Evolutionary conservation across 495 filamentous ascomycete genomes (phyloP).

Genomic region (Neurospora cerealis): DNA sequence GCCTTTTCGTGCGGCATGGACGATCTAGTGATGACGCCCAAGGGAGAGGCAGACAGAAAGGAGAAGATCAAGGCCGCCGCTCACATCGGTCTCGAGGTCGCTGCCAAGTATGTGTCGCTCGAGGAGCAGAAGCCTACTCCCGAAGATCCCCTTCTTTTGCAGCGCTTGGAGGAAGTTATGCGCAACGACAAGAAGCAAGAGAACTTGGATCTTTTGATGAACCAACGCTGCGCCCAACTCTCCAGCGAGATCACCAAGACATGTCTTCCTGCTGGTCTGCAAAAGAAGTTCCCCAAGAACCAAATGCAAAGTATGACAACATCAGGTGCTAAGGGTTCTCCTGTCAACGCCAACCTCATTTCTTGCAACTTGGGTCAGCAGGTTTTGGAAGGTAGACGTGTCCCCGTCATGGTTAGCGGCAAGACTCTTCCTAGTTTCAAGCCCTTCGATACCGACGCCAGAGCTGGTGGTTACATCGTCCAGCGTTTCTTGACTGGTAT

Average conservation of each 20-base stretch:
- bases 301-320: slow-evolving; percentile 99
- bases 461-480: slow-evolving; percentile 89
- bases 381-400: slow-evolving; percentile 86
- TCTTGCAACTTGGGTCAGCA: slow-evolving; percentile 97
- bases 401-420: slow-evolving; percentile 95
- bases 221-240: slow-evolving; percentile 55
- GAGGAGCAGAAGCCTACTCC: slow-evolving; percentile 47
- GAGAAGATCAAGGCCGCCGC: slow-evolving; percentile 59
- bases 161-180: slow-evolving; percentile 78
- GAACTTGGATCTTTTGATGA: slow-evolving; percentile 77
- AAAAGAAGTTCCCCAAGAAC: slow-evolving; percentile 89
- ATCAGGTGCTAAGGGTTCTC: slow-evolving; percentile 87
- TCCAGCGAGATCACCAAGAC: slow-evolving; percentile 68
- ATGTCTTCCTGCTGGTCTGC: slow-evolving; percentile 73
- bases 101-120: slow-evolving; percentile 86
- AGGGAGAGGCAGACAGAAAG: slow-evolving; percentile 64
- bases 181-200: slow-evolving; percentile 84
- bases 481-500: slow-evolving; percentile 98
- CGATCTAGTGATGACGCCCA: slow-evolving; percentile 75
- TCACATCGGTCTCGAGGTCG: slow-evolving; percentile 71
- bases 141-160: slow-evolving; percentile 58
- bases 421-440: slow-evolving; percentile 93
- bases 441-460: slow-evolving; percentile 77
- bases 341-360: slow-evolving; percentile 94
- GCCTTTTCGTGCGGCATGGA: slow-evolving; percentile 97